These are phyloP conservation scores for Wickerhamomyces subpelliculosus DNA, from an alignment of 805 yeast genomes.

Conservation along the genomic window DNA sequence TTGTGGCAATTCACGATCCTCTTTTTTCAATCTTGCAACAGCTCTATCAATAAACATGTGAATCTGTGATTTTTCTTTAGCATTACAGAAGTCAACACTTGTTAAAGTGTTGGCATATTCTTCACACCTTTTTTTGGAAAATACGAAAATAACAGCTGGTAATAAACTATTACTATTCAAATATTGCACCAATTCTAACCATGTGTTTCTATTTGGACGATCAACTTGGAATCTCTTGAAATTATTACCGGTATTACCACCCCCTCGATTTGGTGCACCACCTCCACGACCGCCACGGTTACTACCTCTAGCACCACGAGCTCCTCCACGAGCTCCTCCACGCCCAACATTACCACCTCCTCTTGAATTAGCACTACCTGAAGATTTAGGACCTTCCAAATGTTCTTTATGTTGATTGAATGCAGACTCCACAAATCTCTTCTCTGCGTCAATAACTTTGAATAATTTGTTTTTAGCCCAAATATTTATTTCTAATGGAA, in stretches of 20 bases:
- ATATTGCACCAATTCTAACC: conserved; percentile 67
- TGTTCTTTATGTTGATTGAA: conserved; percentile 54
- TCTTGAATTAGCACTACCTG: conserved; percentile 33
- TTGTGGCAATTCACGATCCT: conserved; percentile 91
- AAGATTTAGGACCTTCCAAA: conserved; percentile 34
- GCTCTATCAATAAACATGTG: conserved; percentile 92
- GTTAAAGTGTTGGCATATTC: conserved; percentile 78
- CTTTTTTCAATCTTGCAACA: conserved; percentile 77
- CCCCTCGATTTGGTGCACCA: conserved; percentile 20
- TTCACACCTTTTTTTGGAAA: conserved; percentile 89
- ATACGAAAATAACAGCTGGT: conserved; percentile 91
- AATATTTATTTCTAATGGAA: conserved; percentile 80
- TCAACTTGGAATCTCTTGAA: conserved; percentile 24
- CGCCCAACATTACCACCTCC: conserved; percentile 33
- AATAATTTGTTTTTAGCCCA: conserved; percentile 75
- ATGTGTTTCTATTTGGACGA: conserved; percentile 67
- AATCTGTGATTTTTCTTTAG: conserved; percentile 83
- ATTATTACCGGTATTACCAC: conserved; percentile 25
- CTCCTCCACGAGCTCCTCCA: conserved; percentile 38
- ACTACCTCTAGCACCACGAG: conserved; percentile 27
- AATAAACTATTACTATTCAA: conserved; percentile 62
- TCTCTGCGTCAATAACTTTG: conserved; percentile 68
- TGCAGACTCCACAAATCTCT: conserved; percentile 60
- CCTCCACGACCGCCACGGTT: conserved; percentile 15
- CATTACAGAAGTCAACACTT: conserved; percentile 71